Percentiles rank a stretch among this genome's conserved stretches.
Conservation (phyloP, 345 rosid species). For the Raphanus raphanistrum region DNA sequence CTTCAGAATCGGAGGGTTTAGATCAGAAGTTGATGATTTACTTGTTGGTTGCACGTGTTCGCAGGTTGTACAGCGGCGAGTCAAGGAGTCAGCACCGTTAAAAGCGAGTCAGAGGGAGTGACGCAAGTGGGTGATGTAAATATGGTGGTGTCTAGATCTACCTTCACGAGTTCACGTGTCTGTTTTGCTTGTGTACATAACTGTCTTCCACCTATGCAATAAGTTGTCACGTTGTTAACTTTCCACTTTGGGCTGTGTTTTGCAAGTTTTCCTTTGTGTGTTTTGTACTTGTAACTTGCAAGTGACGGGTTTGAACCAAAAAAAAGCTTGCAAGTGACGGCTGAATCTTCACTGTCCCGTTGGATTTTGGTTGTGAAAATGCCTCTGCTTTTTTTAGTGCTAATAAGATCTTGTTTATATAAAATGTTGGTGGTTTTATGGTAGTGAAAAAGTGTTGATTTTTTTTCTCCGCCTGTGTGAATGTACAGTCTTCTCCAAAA, state of each 20-base stretch:
- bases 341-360: slow-evolving; percentile 7
- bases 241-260: not conserved
- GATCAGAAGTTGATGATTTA: slow-evolving; percentile 21
- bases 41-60: not conserved
- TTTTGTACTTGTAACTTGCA: not conserved
- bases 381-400: not conserved
- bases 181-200: not conserved
- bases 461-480: not conserved
- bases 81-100: slow-evolving; percentile 74
- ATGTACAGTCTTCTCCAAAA: not conserved
- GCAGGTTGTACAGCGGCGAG: slow-evolving; percentile 93
- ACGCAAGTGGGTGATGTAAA: slow-evolving; percentile 16
- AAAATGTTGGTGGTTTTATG: not conserved
- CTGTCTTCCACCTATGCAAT: slow-evolving; percentile 6
- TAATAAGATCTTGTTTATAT: not conserved
- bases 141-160: slow-evolving; percentile 4
- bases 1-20: slow-evolving; percentile 18
- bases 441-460: not conserved
- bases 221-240: not conserved
- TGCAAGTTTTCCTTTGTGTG: not conserved
- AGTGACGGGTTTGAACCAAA: slow-evolving; percentile 9
- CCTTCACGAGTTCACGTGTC: slow-evolving; percentile 10
- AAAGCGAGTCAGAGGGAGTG: not conserved
- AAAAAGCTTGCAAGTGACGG: not conserved
- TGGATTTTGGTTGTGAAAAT: slow-evolving; percentile 12